Base-by-base conservation (phyloP, 2,329 filamentous ascomycete species). In the Penicillium sp. region DNA sequence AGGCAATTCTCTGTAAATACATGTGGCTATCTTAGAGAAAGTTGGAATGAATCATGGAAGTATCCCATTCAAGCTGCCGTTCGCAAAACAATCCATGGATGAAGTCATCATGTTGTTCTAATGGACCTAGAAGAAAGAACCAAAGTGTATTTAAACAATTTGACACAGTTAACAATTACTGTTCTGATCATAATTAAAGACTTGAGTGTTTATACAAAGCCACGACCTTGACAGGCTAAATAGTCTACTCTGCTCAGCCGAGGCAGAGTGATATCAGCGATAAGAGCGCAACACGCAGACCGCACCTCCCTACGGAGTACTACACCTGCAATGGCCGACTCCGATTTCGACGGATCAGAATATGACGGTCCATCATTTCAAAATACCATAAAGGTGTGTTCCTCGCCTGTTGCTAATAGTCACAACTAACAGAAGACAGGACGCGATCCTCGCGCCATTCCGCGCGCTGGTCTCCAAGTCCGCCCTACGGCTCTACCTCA, bases 401-500 rank as follows among this genome's bases (percentile, higher is more conserved):
- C 16, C 21, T 44, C 38, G 16, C 36, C 29, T 22, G 18, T 50
- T 52, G 22, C 18, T 16, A 42, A 21, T 22, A 11, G 9, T 43
- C 14, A 36, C 41, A 43, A 56, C 67, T 68, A 52, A 68, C 52
- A 34, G 29, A 29, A 54, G 43, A 56, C 60, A 88, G 84, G 77
- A 80, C 62, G 72, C 78, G 54, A 66, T 83, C 55, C 74, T 83
- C 52, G 69, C 75, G 27, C 84, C 84, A 16, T 63, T 87, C 58
- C 80, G 77, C 57, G 69, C 81, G 60, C 76, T 81, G 52, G 76
- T 82, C 48, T 89, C 87, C 2, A 85, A 82, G 50, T 74, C 81
- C 31, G 84, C 87, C n/a, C 78, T 81, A 48, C 81, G 83, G 63
- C 82, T 85, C 29, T 90, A 89, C 67, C 70, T 90, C 45, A 83